Base-by-base conservation (phyloP, 805 yeast species). In the Isabelozyma gotoi region DNA sequence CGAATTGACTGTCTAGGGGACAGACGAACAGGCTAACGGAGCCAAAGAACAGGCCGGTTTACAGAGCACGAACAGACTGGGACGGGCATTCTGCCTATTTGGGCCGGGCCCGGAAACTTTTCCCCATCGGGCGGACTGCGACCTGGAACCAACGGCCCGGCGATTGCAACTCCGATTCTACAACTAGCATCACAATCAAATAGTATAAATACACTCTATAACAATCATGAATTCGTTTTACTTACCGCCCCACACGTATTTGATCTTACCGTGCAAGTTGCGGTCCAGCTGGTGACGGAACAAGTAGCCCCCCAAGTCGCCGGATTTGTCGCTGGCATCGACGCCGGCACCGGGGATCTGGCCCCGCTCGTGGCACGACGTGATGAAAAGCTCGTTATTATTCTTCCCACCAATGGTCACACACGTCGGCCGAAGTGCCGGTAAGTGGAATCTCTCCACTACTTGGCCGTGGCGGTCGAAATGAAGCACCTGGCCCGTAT, bases 321-420 rank as follows among this genome's bases (percentile, higher is more conserved):
- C 76, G 6, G 43, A 38, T 17, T 49, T 51, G 47, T 57, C 62
- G 1, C 33, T 33, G 2, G 66, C 47, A 40, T 59, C 60, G 21
- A 60, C 52, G 2, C 21, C 36, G 5, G 55, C 59, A 18, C 52
- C 52, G 5, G 64, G 63, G 39, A 80, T 78, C 15, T 62, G 69
- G 41, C 74, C 65, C 39, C 77, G 59, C 44, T 68, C 56, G 50
- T 80, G 79, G 2, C 85, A 96, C 15, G 84, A 75, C 3, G 95
- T 85, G 31, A 88, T 78, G 53, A 77, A 84, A 43, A 89, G 49
- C 40, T 81, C 84, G 55, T 80, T 77, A 42, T 68, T 56, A 15
- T 79, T 62, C 19, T 59, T 57, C 5, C 90, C 95, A n/a, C 85
- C 84, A 45, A 85, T 73, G 2, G 84, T 75, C 33, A 84, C 82